Conservation (phyloP, 495 filamentous ascomycete species). For the Aspergillus campestris region DNA sequence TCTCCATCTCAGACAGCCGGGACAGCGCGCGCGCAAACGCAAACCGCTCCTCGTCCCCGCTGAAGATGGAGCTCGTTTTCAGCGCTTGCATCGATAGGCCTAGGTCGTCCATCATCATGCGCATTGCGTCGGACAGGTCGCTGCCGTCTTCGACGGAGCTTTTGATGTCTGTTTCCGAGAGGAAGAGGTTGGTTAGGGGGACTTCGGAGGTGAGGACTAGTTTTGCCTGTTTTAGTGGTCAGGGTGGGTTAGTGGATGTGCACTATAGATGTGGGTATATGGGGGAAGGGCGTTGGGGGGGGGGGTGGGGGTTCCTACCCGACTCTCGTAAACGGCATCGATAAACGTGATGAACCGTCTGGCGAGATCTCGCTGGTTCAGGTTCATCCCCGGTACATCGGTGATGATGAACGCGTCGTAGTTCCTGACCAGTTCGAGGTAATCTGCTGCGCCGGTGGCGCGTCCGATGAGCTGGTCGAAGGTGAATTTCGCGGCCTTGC, state of each 20-base stretch:
- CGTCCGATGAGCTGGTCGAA: slow-evolving; percentile 84
- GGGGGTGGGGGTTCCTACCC: slow-evolving; percentile 35
- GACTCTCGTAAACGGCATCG: slow-evolving; percentile 83
- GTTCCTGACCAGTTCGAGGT: slow-evolving; percentile 80
- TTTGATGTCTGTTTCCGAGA: slow-evolving; percentile 68
- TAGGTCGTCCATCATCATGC: slow-evolving; percentile 87
- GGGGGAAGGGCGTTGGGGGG: neutral
- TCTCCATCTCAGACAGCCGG: slow-evolving; percentile 85
- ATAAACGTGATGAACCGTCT: slow-evolving; percentile 95
- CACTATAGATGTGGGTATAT: neutral
- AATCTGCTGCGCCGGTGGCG: slow-evolving; percentile 88
- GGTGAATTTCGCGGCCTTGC: slow-evolving; percentile 77
- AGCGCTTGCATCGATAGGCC: slow-evolving; percentile 78
- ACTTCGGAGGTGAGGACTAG: slow-evolving; percentile 85
- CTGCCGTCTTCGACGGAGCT: slow-evolving; percentile 36
- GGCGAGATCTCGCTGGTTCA: slow-evolving; percentile 77
- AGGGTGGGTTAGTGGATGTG: neutral
- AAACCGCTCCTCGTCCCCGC: slow-evolving; percentile 93
- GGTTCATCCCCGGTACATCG: slow-evolving; percentile 85
- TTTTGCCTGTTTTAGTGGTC: slow-evolving; percentile 56
- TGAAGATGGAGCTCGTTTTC: slow-evolving; percentile 81
- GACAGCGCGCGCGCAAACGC: slow-evolving; percentile 87
- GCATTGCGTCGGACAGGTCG: slow-evolving; percentile 72
- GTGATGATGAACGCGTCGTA: slow-evolving; percentile 91
- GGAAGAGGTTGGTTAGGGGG: slow-evolving; percentile 77